Percentiles rank a stretch among this genome's conserved stretches.
These are phyloP conservation scores for Brettanomyces anomalus DNA, from an alignment of 805 yeast species.

Conservation along the genomic window DNA sequence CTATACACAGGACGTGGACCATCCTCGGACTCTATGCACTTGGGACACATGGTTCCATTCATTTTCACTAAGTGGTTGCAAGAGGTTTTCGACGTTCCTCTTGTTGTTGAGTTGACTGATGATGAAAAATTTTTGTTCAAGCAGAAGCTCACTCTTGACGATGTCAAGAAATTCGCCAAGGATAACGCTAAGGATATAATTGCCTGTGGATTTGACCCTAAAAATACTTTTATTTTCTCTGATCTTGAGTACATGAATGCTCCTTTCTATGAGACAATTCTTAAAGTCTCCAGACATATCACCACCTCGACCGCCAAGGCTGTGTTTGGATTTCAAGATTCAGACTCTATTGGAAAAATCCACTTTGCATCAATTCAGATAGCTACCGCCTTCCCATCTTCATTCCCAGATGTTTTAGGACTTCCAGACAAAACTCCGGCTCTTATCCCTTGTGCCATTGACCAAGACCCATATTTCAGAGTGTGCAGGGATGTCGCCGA, in stretches of 20 bases:
- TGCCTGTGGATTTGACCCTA: slow-evolving; percentile 89
- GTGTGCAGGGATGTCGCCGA: slow-evolving; percentile 97
- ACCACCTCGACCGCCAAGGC: slow-evolving; percentile 97
- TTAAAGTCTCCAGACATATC: slow-evolving; percentile 85
- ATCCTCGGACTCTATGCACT: slow-evolving; percentile 85
- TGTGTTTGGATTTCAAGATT: slow-evolving; percentile 91
- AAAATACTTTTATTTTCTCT: slow-evolving; percentile 90
- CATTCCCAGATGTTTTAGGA: slow-evolving; percentile 90
- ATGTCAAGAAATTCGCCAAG: slow-evolving; percentile 69
- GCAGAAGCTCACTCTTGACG: slow-evolving; percentile 78
- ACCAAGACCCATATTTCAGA: slow-evolving; percentile 97
- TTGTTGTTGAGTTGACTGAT: slow-evolving; percentile 89
- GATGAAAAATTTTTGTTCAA: slow-evolving; percentile 96
- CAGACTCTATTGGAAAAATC: slow-evolving; percentile 88
- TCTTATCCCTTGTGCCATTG: slow-evolving; percentile 97
- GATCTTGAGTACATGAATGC: slow-evolving; percentile 92
- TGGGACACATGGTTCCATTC: slow-evolving; percentile 96
- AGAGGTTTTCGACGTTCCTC: slow-evolving; percentile 93
- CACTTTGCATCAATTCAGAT: slow-evolving; percentile 97
- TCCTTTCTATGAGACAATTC: slow-evolving; percentile 88
- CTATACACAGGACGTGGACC: slow-evolving; percentile 98
- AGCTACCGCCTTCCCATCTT: slow-evolving; percentile 90
- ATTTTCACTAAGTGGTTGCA: slow-evolving; percentile 96
- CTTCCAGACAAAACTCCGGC: slow-evolving; percentile 87
- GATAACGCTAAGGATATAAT: slow-evolving; percentile 91